These are phyloP conservation scores for Dentipellis sp. DNA, from an alignment of 768 basidiomycete species.

Conservation along the genomic window DNA sequence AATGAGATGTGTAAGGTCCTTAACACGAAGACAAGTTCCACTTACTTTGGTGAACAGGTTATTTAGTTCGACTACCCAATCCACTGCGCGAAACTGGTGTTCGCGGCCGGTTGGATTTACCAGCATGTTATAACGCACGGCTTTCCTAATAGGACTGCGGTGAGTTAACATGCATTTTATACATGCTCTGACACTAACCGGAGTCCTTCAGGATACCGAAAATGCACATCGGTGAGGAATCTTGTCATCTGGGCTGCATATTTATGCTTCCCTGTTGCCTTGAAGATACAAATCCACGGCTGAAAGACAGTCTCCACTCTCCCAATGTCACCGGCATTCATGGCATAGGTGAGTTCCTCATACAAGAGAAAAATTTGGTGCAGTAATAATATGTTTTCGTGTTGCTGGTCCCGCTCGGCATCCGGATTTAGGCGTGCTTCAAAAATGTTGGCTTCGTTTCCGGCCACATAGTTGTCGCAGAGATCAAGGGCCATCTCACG, in stretches of 20 bases:
- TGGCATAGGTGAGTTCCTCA: constrained; percentile 1
- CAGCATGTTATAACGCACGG: constrained; percentile 18
- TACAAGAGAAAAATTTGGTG: constrained; percentile 11
- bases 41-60: constrained; percentile 36
- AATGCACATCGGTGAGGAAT: constrained; percentile 16
- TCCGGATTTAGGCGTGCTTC: not conserved
- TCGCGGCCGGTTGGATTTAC: constrained; percentile 27
- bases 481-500: not conserved
- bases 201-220: constrained; percentile 14
- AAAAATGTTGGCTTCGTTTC: not conserved
- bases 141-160: constrained; percentile 3
- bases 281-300: constrained; percentile 23
- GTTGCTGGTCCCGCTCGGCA: not conserved
- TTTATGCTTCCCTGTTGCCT: constrained; percentile 22
- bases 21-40: not conserved
- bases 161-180: not conserved
- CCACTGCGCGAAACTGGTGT: constrained; percentile 23
- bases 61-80: constrained; percentile 33
- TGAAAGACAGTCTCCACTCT: constrained; percentile 20
- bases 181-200: not conserved
- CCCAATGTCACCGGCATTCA: constrained; percentile 21
- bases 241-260: constrained; percentile 18
- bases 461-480: not conserved
- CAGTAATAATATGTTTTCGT: not conserved
- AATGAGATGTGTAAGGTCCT: too few relatives aligned